Evolutionary conservation across 2,329 filamentous ascomycete species (phyloP), one percentile per base, ranked within the genome.

Genomic region (Aspergillus pseudoviridinutans): DNA sequence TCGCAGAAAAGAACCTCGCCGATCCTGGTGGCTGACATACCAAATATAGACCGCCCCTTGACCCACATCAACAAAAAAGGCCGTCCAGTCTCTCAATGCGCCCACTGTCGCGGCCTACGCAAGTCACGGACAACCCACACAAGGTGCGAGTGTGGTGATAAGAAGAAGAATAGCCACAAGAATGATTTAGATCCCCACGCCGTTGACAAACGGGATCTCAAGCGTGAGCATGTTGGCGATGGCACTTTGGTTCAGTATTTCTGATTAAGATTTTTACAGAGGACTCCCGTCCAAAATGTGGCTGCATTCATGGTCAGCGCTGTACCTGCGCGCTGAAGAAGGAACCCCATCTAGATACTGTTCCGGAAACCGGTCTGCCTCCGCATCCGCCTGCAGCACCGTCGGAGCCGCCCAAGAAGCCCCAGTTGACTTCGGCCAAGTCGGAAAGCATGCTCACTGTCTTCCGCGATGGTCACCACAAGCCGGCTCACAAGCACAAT

Each of bases 41-140:
- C 42, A 38, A 51, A 50, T 58, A 55, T 70, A 96, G 94, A 97
- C 77, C 91, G 93, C 66, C 90, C 90, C 64, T 84, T 97, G 65
- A 89, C 91, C 72, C 91, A 96, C 76, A 96, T 97, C 80, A 95
- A 95, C 78, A 96, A 96, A 77, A 97, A 97, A 81, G 93, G 93
- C 71, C 90, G 93, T 24, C 94, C 94, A 61, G 92, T 97, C 67
- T 96, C 94, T 68, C 94, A 99, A 87, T 99, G 94, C 79, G 86
- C 91, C 66, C 94, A 99, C 79, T 99, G 94, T 79, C 93, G 94
- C 75, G 86, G 89, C 66, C 89, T 96, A 82, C 92, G 94, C 80
- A 97, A 97, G 83, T 93, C 91, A 76, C 91, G 94, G 69, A 88
- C 92, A 58, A 91, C 93, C 64, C 94, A 97, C 77, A 86, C 94